These are phyloP conservation scores for Ambrosiella cleistominuta DNA, from an alignment of 2,329 filamentous ascomycete genomes.

Conservation along the genomic window DNA sequence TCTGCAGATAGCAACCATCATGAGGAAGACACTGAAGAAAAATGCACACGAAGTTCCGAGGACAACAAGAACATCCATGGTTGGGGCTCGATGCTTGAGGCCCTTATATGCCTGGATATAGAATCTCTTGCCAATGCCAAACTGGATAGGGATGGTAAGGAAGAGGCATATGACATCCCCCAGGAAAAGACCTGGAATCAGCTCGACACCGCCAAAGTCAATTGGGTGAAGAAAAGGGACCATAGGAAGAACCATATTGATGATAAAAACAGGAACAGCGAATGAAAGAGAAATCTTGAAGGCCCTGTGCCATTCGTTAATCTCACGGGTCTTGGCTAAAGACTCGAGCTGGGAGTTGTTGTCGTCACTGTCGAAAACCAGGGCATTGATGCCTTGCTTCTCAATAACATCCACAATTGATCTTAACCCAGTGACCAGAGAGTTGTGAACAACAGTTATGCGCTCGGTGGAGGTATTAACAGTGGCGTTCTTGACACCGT, in stretches of 20 bases:
- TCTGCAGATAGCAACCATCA: slow-evolving; percentile 64
- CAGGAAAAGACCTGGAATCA: slow-evolving; percentile 64
- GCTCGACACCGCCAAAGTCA: slow-evolving; percentile 54
- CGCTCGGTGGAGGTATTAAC: slow-evolving; percentile 59
- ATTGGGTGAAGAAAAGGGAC: slow-evolving; percentile 35
- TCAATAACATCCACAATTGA: slow-evolving; percentile 71
- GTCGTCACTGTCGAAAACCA: slow-evolving; percentile 81
- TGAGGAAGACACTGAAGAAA: slow-evolving; percentile 80
- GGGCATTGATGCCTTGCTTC: slow-evolving; percentile 66
- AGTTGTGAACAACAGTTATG: slow-evolving; percentile 55
- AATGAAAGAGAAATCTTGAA: slow-evolving; percentile 66
- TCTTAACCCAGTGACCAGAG: slow-evolving; percentile 58
- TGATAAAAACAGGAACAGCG: slow-evolving; percentile 75
- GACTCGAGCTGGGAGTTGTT: slow-evolving; percentile 95
- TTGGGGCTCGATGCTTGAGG: slow-evolving; percentile 74
- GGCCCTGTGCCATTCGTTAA: slow-evolving; percentile 75
- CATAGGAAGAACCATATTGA: slow-evolving; percentile 93
- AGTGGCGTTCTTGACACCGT: slow-evolving; percentile 57
- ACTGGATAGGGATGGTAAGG: slow-evolving; percentile 86
- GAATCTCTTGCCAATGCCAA: slow-evolving; percentile 87
- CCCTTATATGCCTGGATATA: slow-evolving; percentile 90
- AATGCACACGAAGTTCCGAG: slow-evolving; percentile 89
- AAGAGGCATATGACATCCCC: slow-evolving; percentile 71
- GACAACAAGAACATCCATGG: slow-evolving; percentile 94
- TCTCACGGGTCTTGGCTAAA: slow-evolving; percentile 87